A percentile compares a stretch with the other conserved stretches of the same genome.
phyloP scores from a whole-genome alignment of 169 alveolate genomes.

The Plasmodium vinckei region DNA sequence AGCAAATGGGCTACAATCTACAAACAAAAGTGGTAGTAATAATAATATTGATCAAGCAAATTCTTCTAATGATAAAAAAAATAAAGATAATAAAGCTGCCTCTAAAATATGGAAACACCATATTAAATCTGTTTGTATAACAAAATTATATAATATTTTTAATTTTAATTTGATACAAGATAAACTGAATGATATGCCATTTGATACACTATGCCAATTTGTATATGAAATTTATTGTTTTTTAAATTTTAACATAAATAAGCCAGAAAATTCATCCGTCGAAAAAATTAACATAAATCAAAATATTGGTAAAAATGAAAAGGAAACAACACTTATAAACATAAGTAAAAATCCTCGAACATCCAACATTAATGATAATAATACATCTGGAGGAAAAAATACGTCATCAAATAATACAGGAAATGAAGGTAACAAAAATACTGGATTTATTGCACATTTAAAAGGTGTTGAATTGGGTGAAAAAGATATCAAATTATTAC shows the following conservation, averaged over 20 bases:
- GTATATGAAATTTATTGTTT: conserved; percentile 49
- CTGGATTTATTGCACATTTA: conserved; percentile 65
- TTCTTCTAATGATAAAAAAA: conserved; percentile 79
- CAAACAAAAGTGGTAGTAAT: conserved; percentile 19
- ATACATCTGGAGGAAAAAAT: conserved; percentile 1
- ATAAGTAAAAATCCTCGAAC: neutral
- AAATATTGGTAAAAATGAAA: neutral
- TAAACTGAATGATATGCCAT: conserved; percentile 33
- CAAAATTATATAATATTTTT: conserved; percentile 55
- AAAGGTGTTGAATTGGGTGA: conserved; percentile 31
- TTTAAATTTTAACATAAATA: conserved; percentile 40
- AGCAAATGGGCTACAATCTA: conserved; percentile 81
- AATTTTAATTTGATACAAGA: conserved; percentile 32
- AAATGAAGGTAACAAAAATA: conserved; percentile 13
- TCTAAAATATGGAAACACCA: conserved; percentile 73
- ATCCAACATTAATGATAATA: neutral
- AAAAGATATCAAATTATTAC: conserved; percentile 33
- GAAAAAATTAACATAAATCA: conserved; percentile 3
- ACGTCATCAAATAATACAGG: neutral
- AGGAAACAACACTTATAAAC: neutral
- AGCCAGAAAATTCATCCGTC: neutral
- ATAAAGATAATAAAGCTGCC: conserved; percentile 65
- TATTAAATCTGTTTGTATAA: conserved; percentile 77
- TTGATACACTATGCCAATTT: conserved; percentile 63
- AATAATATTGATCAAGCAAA: conserved; percentile 71